Evolutionary conservation across 2,329 filamentous ascomycete species (phyloP), one percentile per base, ranked within the genome.

Genomic region (Fusarium praegraminearum): DNA sequence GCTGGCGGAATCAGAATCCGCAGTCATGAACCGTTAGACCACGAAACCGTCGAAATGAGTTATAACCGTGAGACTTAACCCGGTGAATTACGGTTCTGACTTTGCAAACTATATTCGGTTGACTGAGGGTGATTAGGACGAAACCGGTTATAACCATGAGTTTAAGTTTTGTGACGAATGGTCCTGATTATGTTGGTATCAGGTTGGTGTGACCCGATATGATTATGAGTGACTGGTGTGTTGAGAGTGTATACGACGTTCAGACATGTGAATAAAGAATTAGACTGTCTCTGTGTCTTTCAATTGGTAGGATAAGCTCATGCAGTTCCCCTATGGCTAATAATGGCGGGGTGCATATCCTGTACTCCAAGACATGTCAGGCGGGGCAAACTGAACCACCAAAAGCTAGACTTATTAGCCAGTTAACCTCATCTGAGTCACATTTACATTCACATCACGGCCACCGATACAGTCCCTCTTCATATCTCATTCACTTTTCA

Each of bases 311-410:
- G 28, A 30, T 30, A 30, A 12, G 28, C 28, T 30, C 12, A 30
- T 30, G 10, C 20, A 41, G 20, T 41, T 15, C 13, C 45, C 33
- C 44, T 50, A 28, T 55, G 44, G 52, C 40, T 67, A 50, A 57
- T 46, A 67, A 71, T 73, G 71, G 71, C 67, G 69, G 70, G 67
- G 67, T 73, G 67, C 69, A 69, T 69, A 64, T 15, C 10, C n/a
- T n/a, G 18, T n/a, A 38, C 35, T 13, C n/a, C 33, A 51, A 35
- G 44, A 30, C 71, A 53, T 36, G 36, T 40, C 36, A 43, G 56
- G 70, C 71, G 72, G 72, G 72, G 70, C 65, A 62, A 40, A 40
- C 36, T 20, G 16, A 32, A 15, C 46, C 46, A 46, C 44, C 47
- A 28, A 49, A 41, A 28, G 49, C 26, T 52, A 28, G 26, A n/a